A percentile compares a stretch with the other conserved stretches of the same genome.
phyloP scores from a whole-genome alignment of 805 yeast genomes.

The Dipodascopsis uninucleata region DNA sequence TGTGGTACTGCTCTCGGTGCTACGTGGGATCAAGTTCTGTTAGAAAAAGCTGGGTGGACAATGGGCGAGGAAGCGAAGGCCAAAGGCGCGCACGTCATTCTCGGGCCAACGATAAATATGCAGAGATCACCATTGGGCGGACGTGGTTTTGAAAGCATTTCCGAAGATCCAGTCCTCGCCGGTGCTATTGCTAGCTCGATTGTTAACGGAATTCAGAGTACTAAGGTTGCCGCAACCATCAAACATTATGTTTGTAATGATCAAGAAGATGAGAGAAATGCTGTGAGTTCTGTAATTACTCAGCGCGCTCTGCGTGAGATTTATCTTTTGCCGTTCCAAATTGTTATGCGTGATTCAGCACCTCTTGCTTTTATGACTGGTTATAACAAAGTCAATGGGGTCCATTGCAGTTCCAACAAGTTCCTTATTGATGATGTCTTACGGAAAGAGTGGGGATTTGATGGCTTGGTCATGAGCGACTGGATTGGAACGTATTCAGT shows the following conservation, averaged over 20 bases:
- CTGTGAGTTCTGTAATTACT: constrained; percentile 48
- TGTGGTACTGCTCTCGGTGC: constrained; percentile 60
- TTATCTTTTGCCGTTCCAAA: constrained; percentile 59
- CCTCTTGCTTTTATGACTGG: constrained; percentile 60
- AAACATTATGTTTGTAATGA: constrained; percentile 66
- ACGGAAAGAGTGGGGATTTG: constrained; percentile 54
- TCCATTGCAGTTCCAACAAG: constrained; percentile 50
- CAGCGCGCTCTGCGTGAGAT: constrained; percentile 64
- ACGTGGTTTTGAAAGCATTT: constrained; percentile 58
- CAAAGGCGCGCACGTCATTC: constrained; percentile 50
- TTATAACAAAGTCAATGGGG: constrained; percentile 62
- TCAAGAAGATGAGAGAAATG: constrained; percentile 52
- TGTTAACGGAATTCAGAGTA: constrained; percentile 52
- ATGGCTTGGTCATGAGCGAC: constrained; percentile 58
- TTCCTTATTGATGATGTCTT: constrained; percentile 46
- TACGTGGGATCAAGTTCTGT: constrained; percentile 51
- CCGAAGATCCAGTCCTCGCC: constrained; percentile 56
- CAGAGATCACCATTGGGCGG: constrained; percentile 60
- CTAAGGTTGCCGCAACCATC: constrained; percentile 51
- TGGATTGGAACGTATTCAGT: constrained; percentile 59
- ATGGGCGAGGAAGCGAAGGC: constrained; percentile 54
- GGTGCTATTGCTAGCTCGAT: constrained; percentile 47
- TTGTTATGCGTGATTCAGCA: constrained; percentile 50
- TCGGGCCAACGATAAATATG: constrained; percentile 53
- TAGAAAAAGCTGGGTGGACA: constrained; percentile 48